Evolutionary conservation across 768 basidiomycete species (phyloP).

Genomic region (Filobasidium floriforme): DNA sequence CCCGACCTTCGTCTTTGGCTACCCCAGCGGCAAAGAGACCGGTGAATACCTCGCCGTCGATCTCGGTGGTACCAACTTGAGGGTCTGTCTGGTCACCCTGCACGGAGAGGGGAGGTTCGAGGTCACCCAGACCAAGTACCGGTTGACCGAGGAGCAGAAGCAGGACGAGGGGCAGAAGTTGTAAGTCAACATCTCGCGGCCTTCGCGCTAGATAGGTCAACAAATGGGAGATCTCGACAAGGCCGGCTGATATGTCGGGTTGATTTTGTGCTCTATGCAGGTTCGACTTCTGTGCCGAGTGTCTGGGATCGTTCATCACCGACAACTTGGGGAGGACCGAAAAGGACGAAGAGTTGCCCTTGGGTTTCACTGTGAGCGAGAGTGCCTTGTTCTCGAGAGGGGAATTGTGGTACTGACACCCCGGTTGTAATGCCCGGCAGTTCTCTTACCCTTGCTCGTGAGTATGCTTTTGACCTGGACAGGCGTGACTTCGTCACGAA

Average conservation of each 20-base stretch:
- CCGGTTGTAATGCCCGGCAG: constrained; percentile 35
- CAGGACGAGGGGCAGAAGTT: constrained; percentile 91
- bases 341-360: constrained; percentile 55
- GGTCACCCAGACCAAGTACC: constrained; percentile 94
- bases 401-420: constrained; percentile 5
- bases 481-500: no score
- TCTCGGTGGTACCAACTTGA: constrained; percentile 79
- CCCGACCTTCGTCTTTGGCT: constrained; percentile 86
- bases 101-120: constrained; percentile 93
- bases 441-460: constrained; percentile 94
- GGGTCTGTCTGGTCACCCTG: constrained; percentile 89
- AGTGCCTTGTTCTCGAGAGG: not conserved
- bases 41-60: constrained; percentile 81
- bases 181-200: constrained; percentile 45
- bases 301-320: constrained; percentile 76
- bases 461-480: constrained; percentile 42
- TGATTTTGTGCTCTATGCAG: constrained; percentile 20
- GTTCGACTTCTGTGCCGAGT: constrained; percentile 93
- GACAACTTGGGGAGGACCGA: constrained; percentile 53
- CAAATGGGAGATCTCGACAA: not conserved
- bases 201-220: no score
- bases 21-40: constrained; percentile 80
- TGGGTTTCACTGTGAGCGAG: constrained; percentile 81
- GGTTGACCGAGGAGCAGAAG: constrained; percentile 94
- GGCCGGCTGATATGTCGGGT: not conserved